These are phyloP conservation scores for Discostella pseudostelligera DNA, from an alignment of 108 stramenopile genomes.

Conservation along the genomic window DNA sequence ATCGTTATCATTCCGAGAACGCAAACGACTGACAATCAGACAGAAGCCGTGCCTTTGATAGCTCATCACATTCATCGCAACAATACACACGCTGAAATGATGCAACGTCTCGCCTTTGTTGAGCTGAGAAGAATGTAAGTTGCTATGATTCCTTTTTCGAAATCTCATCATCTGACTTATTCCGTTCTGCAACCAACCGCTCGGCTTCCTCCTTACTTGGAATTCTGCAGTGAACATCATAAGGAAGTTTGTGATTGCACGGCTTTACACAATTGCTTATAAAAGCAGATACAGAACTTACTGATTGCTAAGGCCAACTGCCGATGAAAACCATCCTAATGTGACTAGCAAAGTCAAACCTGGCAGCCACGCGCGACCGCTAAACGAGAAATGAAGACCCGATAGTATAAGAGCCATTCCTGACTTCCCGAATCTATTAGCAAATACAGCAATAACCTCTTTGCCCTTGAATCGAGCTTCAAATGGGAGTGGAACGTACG, in stretches of 20 bases:
- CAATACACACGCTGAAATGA: too few relatives aligned
- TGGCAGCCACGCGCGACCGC: constrained; percentile 13
- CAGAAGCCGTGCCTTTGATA: too few relatives aligned
- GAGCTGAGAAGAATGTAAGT: too few relatives aligned
- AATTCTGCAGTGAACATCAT: not conserved
- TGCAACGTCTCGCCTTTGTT: too few relatives aligned
- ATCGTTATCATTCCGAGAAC: constrained; percentile 36
- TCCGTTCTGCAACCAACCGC: constrained; percentile 42
- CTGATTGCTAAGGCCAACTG: constrained; percentile 40
- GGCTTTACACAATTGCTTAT: too few relatives aligned
- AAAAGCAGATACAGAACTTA: too few relatives aligned
- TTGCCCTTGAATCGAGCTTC: constrained; percentile 77
- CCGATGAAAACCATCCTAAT: constrained; percentile 41
- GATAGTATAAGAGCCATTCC: constrained; percentile 81
- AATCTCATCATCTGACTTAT: constrained; percentile 9
- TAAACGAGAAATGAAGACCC: constrained; percentile 51
- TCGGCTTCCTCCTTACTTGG: constrained; percentile 54
- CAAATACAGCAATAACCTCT: constrained; percentile 88
- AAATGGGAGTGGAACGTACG: constrained; percentile 80
- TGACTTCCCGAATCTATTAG: constrained; percentile 82
- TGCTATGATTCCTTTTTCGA: not conserved
- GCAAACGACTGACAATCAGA: constrained; percentile 2
- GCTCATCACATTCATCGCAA: too few relatives aligned
- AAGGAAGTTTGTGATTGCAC: too few relatives aligned
- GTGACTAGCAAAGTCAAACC: constrained; percentile 37